Evolutionary conservation across 148 eudicot species (phyloP).

Genomic region (Silene conica): DNA sequence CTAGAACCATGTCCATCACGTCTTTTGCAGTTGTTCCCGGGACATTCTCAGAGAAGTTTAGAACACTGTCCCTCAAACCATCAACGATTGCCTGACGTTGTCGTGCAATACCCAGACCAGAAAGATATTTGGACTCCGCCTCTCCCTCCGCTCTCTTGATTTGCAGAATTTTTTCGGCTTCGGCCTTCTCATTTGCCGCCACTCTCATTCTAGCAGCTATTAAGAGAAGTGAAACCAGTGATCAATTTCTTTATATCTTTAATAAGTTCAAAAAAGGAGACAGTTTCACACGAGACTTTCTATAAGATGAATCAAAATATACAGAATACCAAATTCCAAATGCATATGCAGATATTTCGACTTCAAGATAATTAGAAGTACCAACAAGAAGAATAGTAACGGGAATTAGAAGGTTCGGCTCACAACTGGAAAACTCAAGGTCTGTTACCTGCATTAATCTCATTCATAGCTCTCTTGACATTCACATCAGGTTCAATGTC

Average conservation of each 20-base stretch:
- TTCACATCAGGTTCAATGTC: conserved; percentile 75
- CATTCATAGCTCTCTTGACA: conserved; percentile 80
- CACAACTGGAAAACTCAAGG: neutral
- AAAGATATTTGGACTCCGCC: conserved; percentile 65
- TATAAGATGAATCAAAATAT: neutral
- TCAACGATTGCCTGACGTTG: conserved; percentile 84
- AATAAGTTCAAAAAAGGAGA: no score
- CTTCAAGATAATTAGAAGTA: neutral
- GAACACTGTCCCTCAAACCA: conserved; percentile 70
- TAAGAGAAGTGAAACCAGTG: neutral
- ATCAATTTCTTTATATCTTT: no score
- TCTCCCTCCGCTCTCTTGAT: conserved; percentile 79
- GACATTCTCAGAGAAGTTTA: conserved; percentile 57
- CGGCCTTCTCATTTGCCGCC: conserved; percentile 76
- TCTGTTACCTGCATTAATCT: conserved; percentile 65
- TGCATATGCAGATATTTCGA: neutral
- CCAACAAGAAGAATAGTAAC: no score
- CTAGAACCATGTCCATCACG: conserved; percentile 73
- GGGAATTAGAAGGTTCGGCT: no score
- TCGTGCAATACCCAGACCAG: conserved; percentile 68
- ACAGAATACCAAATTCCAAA: neutral
- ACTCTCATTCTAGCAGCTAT: conserved; percentile 52
- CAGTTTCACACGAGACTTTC: no score
- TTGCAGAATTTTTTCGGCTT: conserved; percentile 74
- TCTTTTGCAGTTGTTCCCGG: conserved; percentile 69